Conservation (phyloP, 169 alveolate species). For the Babesia microti region DNA sequence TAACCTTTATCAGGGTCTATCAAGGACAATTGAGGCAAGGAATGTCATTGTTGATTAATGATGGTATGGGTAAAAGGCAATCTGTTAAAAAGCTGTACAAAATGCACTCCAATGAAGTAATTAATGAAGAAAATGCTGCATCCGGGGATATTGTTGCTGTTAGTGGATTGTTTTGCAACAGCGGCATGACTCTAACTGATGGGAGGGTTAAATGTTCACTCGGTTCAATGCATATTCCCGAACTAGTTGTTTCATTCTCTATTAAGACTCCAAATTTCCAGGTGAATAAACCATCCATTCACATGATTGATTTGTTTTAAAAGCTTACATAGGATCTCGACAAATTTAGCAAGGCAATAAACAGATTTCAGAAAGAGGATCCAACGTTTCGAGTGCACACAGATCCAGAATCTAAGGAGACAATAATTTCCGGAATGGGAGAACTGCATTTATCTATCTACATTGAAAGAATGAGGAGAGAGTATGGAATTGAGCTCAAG, state of each 20-base stretch:
- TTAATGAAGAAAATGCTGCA: conserved; percentile 76
- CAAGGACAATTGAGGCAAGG: conserved; percentile 68
- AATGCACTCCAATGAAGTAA: conserved; percentile 88
- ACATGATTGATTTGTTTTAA: neutral
- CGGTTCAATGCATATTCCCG: conserved; percentile 81
- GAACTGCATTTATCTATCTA: conserved; percentile 86
- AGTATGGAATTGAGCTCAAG: conserved; percentile 68
- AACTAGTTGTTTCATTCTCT: conserved; percentile 84
- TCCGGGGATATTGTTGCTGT: conserved; percentile 95
- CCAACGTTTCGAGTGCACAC: conserved; percentile 81
- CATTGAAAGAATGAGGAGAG: conserved; percentile 87
- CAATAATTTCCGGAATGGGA: conserved; percentile 88
- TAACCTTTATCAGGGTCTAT: conserved; percentile 82
- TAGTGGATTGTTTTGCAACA: conserved; percentile 82
- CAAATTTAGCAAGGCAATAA: conserved; percentile 76
- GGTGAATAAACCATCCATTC: too few relatives aligned
- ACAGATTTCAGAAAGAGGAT: conserved; percentile 84
- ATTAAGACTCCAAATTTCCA: conserved; percentile 67
- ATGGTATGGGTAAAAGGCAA: conserved; percentile 48
- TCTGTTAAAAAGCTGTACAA: conserved; percentile 68
- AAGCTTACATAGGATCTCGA: conserved; percentile 52
- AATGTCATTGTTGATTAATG: neutral
- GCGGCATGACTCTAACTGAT: conserved; percentile 84
- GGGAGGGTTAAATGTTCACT: conserved; percentile 59
- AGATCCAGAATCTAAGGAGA: conserved; percentile 84